A percentile compares a stretch with the other conserved stretches of the same genome.
These are phyloP conservation scores for Globisporangium recalcitrans DNA, from an alignment of 352 stramenopile genomes.

Conservation along the genomic window DNA sequence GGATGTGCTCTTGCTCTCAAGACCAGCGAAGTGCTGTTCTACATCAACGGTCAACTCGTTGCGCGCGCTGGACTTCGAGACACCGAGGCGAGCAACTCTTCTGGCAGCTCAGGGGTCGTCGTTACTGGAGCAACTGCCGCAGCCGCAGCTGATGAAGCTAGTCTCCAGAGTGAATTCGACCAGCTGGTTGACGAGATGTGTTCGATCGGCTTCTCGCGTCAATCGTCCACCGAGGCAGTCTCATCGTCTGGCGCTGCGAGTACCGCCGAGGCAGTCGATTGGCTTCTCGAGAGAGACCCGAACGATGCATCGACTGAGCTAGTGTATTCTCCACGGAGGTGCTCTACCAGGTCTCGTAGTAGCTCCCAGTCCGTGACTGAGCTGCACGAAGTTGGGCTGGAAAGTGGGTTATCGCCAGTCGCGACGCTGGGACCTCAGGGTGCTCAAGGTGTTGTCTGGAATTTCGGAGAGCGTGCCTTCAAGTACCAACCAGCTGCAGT, in stretches of 20 bases:
- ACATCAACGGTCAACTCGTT: constrained; percentile 49
- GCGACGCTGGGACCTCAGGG: constrained; percentile 49
- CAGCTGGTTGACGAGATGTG: constrained; percentile 45
- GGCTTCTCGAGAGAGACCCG: constrained; percentile 28
- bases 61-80: constrained; percentile 11
- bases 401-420: constrained; percentile 18
- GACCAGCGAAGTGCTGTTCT: constrained; percentile 42
- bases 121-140: not conserved
- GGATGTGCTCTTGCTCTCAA: constrained; percentile 36
- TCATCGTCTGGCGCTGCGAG: constrained; percentile 23
- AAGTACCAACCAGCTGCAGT: constrained; percentile 28
- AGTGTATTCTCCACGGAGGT: not conserved
- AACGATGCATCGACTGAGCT: not conserved
- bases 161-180: constrained; percentile 31
- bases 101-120: not conserved
- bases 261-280: constrained; percentile 30
- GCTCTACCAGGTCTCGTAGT: constrained; percentile 8
- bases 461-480: constrained; percentile 60
- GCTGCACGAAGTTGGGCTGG: not conserved
- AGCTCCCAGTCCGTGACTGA: constrained; percentile 8
- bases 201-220: constrained; percentile 40
- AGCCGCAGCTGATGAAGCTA: not conserved
- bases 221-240: constrained; percentile 33
- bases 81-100: not conserved
- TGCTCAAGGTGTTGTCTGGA: constrained; percentile 63